phyloP scores from a whole-genome alignment of 352 stramenopile genomes.

The Pythium inflatum region DNA sequence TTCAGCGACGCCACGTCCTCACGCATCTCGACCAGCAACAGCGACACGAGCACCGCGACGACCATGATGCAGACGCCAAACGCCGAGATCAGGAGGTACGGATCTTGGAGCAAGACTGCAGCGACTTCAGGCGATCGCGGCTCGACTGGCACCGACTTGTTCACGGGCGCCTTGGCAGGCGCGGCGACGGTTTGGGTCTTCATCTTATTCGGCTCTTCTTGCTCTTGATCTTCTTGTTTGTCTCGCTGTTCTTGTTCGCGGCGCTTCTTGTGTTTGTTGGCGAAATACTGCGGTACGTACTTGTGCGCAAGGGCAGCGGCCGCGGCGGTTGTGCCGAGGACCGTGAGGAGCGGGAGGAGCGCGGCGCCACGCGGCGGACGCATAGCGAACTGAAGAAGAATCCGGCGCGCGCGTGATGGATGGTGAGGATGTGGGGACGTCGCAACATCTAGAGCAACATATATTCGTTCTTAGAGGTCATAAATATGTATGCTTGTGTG shows the following conservation, averaged over 20 bases:
- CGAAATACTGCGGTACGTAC: constrained; percentile 33
- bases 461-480: constrained; percentile 12
- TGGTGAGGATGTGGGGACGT: too few relatives aligned
- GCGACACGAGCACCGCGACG: constrained; percentile 56
- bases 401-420: neutral
- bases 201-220: constrained; percentile 4
- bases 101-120: constrained; percentile 55
- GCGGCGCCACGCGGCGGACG: constrained; percentile 35
- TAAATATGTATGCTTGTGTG: neutral
- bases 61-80: constrained; percentile 63
- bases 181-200: neutral
- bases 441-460: constrained; percentile 22
- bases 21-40: constrained; percentile 49
- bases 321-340: constrained; percentile 39
- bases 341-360: constrained; percentile 43
- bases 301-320: constrained; percentile 36
- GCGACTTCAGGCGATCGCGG: constrained; percentile 39
- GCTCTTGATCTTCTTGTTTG: neutral
- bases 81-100: constrained; percentile 48
- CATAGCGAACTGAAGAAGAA: constrained; percentile 9
- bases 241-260: neutral
- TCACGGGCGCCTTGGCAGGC: neutral
- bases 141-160: neutral
- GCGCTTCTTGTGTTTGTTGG: constrained; percentile 30
- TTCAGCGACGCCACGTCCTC: constrained; percentile 51